Conservation (phyloP, 768 basidiomycete genomes). For the Dacryopinax spathularia region DNA sequence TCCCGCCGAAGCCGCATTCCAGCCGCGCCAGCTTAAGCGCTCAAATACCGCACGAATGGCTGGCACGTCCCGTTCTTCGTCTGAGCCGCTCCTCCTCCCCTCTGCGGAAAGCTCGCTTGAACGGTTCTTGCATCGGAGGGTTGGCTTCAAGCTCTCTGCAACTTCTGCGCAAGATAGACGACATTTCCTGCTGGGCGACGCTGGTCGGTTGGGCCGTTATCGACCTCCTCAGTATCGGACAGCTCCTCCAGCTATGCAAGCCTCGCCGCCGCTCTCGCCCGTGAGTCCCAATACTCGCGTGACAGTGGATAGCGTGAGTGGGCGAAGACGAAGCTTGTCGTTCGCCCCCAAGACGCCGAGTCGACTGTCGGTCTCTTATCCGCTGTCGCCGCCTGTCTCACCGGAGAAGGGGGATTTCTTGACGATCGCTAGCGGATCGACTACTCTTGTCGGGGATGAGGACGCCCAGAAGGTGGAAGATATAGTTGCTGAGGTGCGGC, state of each 20-base stretch:
- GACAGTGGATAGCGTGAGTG: neutral
- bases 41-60: neutral
- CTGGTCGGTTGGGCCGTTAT: no score
- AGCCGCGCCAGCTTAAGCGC: neutral
- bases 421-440: neutral
- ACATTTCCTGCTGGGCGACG: no score
- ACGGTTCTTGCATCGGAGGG: no score
- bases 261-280: neutral
- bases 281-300: neutral
- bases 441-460: neutral
- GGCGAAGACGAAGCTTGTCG: neutral
- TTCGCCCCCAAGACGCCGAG: neutral
- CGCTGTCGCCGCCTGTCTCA: neutral
- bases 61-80: neutral
- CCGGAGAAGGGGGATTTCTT: neutral
- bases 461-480: neutral
- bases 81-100: neutral
- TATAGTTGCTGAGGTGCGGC: neutral
- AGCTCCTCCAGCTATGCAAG: neutral
- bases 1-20: no score
- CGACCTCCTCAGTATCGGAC: no score
- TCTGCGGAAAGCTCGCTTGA: no score
- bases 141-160: no score
- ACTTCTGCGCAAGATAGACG: neutral
- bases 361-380: neutral